Percentiles rank a stretch among this genome's conserved stretches.
phyloP scores from a whole-genome alignment of 225 moss, liverwort and hornwort species.

The Marchantia paleacea region DNA sequence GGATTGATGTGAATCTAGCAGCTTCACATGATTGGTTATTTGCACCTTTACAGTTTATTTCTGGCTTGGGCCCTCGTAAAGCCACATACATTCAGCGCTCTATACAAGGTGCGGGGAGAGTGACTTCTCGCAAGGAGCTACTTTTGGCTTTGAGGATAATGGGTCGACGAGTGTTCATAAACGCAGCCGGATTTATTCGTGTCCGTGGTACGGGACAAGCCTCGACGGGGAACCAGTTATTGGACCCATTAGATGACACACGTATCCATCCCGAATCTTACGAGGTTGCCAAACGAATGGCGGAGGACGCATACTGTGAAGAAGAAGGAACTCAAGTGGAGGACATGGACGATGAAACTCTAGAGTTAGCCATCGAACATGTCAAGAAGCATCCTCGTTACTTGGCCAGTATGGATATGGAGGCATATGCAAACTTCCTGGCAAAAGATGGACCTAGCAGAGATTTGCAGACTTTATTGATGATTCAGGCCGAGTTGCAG shows the following conservation, averaged over 20 bases:
- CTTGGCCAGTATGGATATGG: conserved; percentile 59
- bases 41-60: conserved; percentile 80
- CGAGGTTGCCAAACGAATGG: conserved; percentile 86
- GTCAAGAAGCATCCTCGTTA: conserved; percentile 65
- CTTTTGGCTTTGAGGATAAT: conserved; percentile 67
- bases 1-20: conserved; percentile 92
- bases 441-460: conserved; percentile 46
- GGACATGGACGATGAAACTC: conserved; percentile 78
- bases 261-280: conserved; percentile 97
- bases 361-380: conserved; percentile 92
- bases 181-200: conserved; percentile 92
- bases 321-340: conserved; percentile 70
- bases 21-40: conserved; percentile 99
- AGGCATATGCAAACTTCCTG: conserved; percentile 61
- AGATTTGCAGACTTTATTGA: conserved; percentile 61
- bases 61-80: conserved; percentile 94
- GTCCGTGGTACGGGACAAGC: conserved; percentile 97
- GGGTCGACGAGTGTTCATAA: conserved; percentile 86
- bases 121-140: conserved; percentile 85
- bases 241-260: conserved; percentile 97
- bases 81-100: conserved; percentile 88
- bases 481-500: conserved; percentile 82
- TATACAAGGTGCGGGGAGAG: conserved; percentile 84
- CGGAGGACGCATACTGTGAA: conserved; percentile 88
- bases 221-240: conserved; percentile 82